phyloP scores from a whole-genome alignment of 352 stramenopile species.

The Pythium phragmiticola region DNA sequence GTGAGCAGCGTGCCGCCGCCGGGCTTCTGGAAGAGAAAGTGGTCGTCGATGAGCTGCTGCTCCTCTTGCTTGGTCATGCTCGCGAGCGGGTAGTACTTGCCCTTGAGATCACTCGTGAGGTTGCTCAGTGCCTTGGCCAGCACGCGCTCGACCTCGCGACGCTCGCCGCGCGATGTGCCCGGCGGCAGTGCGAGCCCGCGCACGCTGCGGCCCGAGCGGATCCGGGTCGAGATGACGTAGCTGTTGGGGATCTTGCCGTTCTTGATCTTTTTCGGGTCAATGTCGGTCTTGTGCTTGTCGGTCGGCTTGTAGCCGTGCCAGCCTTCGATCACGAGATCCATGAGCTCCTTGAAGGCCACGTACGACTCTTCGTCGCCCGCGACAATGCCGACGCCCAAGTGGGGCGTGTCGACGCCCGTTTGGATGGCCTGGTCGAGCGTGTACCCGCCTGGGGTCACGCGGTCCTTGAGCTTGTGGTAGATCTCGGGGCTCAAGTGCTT shows the following conservation, averaged over 20 bases:
- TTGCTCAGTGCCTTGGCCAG: slow-evolving; percentile 71
- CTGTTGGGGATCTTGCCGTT: slow-evolving; percentile 61
- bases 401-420: slow-evolving; percentile 79
- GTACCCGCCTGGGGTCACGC: slow-evolving; percentile 41
- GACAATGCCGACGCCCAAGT: slow-evolving; percentile 81
- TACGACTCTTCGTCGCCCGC: slow-evolving; percentile 87
- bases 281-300: slow-evolving; percentile 79
- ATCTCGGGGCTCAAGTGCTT: slow-evolving; percentile 79
- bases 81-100: slow-evolving; percentile 88
- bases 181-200: slow-evolving; percentile 86
- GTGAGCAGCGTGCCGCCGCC: slow-evolving; percentile 84
- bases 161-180: slow-evolving; percentile 82
- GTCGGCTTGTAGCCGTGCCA: slow-evolving; percentile 85
- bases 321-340: slow-evolving; percentile 84
- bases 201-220: slow-evolving; percentile 90
- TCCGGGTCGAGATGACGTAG: slow-evolving; percentile 92
- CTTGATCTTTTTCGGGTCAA: slow-evolving; percentile 75
- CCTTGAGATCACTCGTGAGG: slow-evolving; percentile 74
- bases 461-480: slow-evolving; percentile 83
- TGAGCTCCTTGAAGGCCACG: slow-evolving; percentile 77
- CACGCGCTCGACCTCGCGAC: slow-evolving; percentile 83
- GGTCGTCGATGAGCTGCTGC: slow-evolving; percentile 88
- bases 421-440: slow-evolving; percentile 86
- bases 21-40: slow-evolving; percentile 94
- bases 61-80: slow-evolving; percentile 91